Conservation (phyloP, 2,329 filamentous ascomycete genomes). For the Exophiala dermatitidis region DNA sequence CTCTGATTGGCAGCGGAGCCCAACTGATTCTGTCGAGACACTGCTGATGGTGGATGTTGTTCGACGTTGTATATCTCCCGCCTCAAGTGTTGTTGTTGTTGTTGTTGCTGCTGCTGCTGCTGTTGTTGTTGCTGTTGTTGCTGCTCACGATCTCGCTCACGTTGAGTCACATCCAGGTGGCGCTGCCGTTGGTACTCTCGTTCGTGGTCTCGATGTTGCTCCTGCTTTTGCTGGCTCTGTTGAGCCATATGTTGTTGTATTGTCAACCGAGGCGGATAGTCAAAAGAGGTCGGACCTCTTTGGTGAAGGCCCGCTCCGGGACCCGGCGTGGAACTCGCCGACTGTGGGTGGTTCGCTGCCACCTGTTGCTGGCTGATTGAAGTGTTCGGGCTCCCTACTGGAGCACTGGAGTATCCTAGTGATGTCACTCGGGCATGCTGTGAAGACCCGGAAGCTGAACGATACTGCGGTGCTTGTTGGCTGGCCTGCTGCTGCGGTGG, state of each 20-base stretch:
- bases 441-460: constrained; percentile 15
- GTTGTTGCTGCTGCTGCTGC: constrained; percentile 19
- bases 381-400: constrained; percentile 3
- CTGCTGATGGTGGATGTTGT: constrained; percentile 6
- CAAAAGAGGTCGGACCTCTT: constrained; percentile 15
- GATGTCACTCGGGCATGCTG: constrained; percentile 23
- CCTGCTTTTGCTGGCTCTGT: constrained; percentile 21
- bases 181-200: constrained; percentile 10
- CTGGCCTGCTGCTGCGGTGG: constrained; percentile 19
- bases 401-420: constrained; percentile 15
- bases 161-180: neutral
- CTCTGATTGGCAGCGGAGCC: constrained; percentile 9
- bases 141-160: constrained; percentile 14
- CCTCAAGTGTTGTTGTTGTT: constrained; percentile 17
- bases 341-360: constrained; percentile 18
- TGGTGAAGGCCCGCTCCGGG: constrained; percentile 25
- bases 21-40: constrained; percentile 17
- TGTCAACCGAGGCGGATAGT: constrained; percentile 19
- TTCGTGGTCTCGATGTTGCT: constrained; percentile 22
- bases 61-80: constrained; percentile 18
- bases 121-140: constrained; percentile 15
- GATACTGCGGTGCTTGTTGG: constrained; percentile 11
- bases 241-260: constrained; percentile 25
- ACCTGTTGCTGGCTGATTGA: constrained; percentile 10
- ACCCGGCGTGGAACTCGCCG: constrained; percentile 24